Percentiles rank a stretch among this genome's conserved stretches.
Conservation (phyloP, 1,284 basidiomycete genomes). For the Vanrija sp. region DNA sequence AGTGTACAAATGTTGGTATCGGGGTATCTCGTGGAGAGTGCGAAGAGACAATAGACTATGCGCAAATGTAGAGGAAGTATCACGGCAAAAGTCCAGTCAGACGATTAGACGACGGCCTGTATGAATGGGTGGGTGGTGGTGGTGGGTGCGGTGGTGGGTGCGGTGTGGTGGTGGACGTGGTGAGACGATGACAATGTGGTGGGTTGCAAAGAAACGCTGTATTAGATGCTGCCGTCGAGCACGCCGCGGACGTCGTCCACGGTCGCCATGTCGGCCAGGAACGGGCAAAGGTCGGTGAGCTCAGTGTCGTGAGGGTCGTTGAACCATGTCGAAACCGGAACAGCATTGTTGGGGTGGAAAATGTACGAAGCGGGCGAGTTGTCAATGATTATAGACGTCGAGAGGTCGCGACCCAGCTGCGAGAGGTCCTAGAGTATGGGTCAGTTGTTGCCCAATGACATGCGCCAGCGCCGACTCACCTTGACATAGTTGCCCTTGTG, state of each 20-base stretch:
- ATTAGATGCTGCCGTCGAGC: slow-evolving; percentile 57
- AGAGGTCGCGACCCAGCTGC: slow-evolving; percentile 87
- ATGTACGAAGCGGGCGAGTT: slow-evolving; percentile 99
- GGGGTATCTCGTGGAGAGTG: slow-evolving; percentile 1
- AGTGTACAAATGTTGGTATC: slow-evolving; percentile 2
- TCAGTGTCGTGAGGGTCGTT: slow-evolving; percentile 98
- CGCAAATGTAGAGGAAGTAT: too few species aligned
- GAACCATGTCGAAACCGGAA: slow-evolving; percentile 99
- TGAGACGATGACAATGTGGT: background rate
- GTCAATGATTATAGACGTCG: slow-evolving; percentile 94
- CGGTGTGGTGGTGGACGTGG: background rate
- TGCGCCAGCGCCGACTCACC: slow-evolving; percentile 51
- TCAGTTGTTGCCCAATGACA: background rate
- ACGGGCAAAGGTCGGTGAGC: slow-evolving; percentile 87
- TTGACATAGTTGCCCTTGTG: slow-evolving; percentile 99
- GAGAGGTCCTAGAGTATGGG: slow-evolving; percentile 71
- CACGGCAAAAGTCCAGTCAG: too few species aligned
- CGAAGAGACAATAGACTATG: background rate
- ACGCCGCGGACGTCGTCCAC: slow-evolving; percentile 91
- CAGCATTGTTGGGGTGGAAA: slow-evolving; percentile 98
- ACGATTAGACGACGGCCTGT: too few species aligned
- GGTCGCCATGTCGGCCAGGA: slow-evolving; percentile 78
- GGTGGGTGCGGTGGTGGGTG: background rate
- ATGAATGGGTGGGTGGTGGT: too few species aligned
- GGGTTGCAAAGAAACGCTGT: background rate